Conservation (phyloP, 169 alveolate genomes). For the Cytauxzoon felis region DNA sequence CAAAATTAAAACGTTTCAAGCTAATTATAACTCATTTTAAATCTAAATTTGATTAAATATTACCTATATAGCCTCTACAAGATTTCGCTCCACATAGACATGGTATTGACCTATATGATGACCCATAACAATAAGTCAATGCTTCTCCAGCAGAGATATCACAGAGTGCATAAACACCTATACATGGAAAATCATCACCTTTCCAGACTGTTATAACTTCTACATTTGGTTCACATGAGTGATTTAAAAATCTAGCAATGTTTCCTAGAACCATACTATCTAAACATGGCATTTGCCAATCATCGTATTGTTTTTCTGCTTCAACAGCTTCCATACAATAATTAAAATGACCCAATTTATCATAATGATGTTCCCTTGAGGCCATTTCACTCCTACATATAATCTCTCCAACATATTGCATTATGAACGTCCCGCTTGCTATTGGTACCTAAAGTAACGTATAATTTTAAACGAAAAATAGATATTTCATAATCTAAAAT, state of each 20-base stretch:
- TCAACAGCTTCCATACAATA: conserved; percentile 76
- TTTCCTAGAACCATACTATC: conserved; percentile 81
- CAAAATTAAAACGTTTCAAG: no score
- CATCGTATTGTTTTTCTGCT: conserved; percentile 71
- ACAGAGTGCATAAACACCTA: conserved; percentile 70
- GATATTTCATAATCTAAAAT: not conserved
- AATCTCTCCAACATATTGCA: conserved; percentile 85
- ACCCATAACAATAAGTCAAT: conserved; percentile 72
- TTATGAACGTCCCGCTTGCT: conserved; percentile 73
- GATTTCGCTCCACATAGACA: conserved; percentile 68
- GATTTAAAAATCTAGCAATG: conserved; percentile 84
- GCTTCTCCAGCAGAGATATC: conserved; percentile 75
- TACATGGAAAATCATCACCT: conserved; percentile 72
- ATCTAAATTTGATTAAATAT: conserved; percentile 9
- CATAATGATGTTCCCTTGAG: conserved; percentile 77
- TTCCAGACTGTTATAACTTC: conserved; percentile 75
- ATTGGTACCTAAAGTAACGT: no score
- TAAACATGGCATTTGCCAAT: conserved; percentile 79
- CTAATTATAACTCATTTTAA: no score
- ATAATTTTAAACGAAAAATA: no score
- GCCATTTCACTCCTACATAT: conserved; percentile 76
- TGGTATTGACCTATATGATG: conserved; percentile 62
- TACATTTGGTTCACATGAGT: conserved; percentile 84
- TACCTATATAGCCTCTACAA: conserved; percentile 73
- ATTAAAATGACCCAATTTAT: conserved; percentile 68